Conservation (phyloP, 345 rosid species). For the Draba incana region DNA sequence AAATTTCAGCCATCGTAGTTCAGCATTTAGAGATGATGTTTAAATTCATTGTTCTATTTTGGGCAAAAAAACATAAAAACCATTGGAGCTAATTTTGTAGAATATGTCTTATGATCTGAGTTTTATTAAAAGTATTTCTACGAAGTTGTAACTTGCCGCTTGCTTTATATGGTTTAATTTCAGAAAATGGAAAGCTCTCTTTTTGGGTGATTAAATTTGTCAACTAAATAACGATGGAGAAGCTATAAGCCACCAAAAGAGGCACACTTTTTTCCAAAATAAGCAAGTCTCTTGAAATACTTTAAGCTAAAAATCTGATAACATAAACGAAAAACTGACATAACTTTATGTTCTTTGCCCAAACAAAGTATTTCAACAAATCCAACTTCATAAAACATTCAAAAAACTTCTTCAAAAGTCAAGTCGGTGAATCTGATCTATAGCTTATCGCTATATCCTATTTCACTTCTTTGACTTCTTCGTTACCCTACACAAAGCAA, state of each 20-base stretch:
- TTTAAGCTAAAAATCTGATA: slow-evolving; percentile 29
- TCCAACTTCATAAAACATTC: slow-evolving; percentile 31
- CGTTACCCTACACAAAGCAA: slow-evolving; percentile 22
- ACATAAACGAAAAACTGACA: slow-evolving; percentile 26
- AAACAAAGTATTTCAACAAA: slow-evolving; percentile 35
- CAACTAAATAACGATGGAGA: not conserved
- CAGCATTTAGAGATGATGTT: no score
- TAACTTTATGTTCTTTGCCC: slow-evolving; percentile 31
- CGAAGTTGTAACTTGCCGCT: no score
- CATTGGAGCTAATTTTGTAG: no score
- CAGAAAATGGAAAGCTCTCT: no score
- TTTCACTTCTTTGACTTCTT: slow-evolving; percentile 45
- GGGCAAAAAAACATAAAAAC: no score
- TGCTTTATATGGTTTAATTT: no score
- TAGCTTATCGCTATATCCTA: slow-evolving; percentile 28
- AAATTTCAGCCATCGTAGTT: no score
- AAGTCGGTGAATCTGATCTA: slow-evolving; percentile 19
- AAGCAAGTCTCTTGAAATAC: not conserved
- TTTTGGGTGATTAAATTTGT: not conserved
- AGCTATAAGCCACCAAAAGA: not conserved
- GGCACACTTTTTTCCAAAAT: not conserved
- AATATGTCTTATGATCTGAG: no score
- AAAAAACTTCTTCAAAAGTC: slow-evolving; percentile 29
- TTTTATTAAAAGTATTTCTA: no score
- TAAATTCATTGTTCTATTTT: no score